Evolutionary conservation across 2,329 filamentous ascomycete genomes (phyloP), one percentile per base, ranked within the genome.

Genomic region (Paraphoma sp.): DNA sequence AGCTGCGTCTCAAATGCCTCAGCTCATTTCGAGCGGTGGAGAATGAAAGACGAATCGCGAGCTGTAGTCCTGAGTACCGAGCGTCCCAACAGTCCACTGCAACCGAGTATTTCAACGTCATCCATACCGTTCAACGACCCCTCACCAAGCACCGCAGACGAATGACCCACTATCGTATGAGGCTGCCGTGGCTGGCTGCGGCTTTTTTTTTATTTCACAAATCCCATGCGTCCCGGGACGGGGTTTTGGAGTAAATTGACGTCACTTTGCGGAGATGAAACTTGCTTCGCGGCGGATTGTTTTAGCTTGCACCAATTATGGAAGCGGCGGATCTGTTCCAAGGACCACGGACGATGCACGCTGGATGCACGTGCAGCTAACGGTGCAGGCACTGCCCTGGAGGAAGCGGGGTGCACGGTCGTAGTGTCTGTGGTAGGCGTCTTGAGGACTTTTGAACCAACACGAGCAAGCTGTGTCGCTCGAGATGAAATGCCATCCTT

Each of bases 201-300:
- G 42, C 11, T 17, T 42, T 50, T 49, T 42, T 50, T 38, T 6
- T 10, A 18, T 30, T 50, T 50, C 38, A 42, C 51, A 47, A 46
- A 53, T 47, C 44, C 18, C 42, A 23, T 16, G 14, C 33, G 33
- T 33, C 14, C 9, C 12, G 18, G 23, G 44, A 30, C 33, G 12
- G 36, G 33, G 7, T 14, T 36, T 42, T 48, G 44, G 4, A 44
- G 30, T n/a, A 44, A 41, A 31, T 33, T 67, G 64, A 67, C 62
- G 62, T 67, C 64, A 67, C 23, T 23, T 16, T 46, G 36, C 44
- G 47, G 54, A 41, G 46, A 43, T 62, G 59, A 64, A 64, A 66
- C 63, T 57, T 53, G 56, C 44, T 53, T 48, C 51, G 55, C 46
- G 12, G 44, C 48, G 44, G 33, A 54, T 45, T 48, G 54, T 56